These are phyloP conservation scores for Eucalyptus regnans DNA, from an alignment of 345 rosid species.

Conservation along the genomic window DNA sequence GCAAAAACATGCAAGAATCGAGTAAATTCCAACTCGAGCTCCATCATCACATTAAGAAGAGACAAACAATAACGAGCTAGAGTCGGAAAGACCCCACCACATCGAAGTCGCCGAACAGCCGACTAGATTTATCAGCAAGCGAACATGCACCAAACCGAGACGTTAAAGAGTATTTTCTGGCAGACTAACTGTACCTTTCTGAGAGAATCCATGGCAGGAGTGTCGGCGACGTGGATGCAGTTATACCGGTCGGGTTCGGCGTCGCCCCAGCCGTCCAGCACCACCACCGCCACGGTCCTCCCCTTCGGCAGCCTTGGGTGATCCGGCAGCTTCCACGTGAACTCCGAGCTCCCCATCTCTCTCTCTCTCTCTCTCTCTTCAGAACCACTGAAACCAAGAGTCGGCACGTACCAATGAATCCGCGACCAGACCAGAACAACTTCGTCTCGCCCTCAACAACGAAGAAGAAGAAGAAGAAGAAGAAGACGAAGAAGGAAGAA, in stretches of 20 bases:
- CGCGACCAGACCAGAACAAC: background rate
- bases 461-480: background rate
- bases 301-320: constrained; percentile 76
- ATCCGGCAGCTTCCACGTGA: constrained; percentile 57
- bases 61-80: background rate
- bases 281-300: constrained; percentile 60
- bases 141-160: background rate
- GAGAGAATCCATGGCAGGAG: constrained; percentile 88
- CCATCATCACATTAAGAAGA: background rate
- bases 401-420: background rate
- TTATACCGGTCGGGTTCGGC: constrained; percentile 68
- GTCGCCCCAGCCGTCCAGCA: constrained; percentile 98
- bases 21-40: background rate
- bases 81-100: background rate
- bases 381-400: background rate
- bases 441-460: background rate
- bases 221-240: constrained; percentile 82
- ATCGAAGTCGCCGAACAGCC: background rate
- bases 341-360: constrained; percentile 41
- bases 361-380: background rate
- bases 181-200: constrained; percentile 5
- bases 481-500: background rate
- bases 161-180: background rate
- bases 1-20: background rate
- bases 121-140: background rate